Percentiles rank a stretch among this genome's conserved stretches.
These are phyloP conservation scores for Aurantiochytrium sp. DNA, from an alignment of 108 stramenopile species.

Conservation along the genomic window DNA sequence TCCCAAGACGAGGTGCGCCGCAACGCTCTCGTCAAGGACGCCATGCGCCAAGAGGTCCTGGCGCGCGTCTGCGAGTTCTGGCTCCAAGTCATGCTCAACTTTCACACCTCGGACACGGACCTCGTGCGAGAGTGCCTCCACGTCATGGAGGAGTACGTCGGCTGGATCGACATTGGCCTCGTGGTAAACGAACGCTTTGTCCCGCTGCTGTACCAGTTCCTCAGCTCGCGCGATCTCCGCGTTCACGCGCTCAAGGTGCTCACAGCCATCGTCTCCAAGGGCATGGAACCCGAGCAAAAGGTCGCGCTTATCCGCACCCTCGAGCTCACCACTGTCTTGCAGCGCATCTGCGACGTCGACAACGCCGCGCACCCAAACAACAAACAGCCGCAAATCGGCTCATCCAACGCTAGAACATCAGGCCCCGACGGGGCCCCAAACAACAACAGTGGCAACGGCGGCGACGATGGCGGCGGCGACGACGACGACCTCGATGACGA, in stretches of 20 bases:
- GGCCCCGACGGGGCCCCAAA: too few relatives aligned
- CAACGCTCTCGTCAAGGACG: background rate
- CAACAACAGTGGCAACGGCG: background rate
- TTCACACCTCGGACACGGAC: background rate
- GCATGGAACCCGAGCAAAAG: background rate
- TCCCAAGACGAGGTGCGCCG: background rate
- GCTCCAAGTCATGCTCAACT: slow-evolving; percentile 12
- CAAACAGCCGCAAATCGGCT: background rate
- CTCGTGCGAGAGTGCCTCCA: background rate
- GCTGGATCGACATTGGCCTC: slow-evolving; percentile 25
- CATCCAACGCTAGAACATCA: background rate
- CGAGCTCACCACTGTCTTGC: background rate
- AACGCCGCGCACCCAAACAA: background rate
- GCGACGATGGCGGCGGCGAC: background rate
- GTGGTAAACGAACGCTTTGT: slow-evolving; percentile 1
- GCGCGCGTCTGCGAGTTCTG: background rate
- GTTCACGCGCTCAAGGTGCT: background rate
- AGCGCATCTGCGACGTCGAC: background rate
- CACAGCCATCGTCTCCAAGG: background rate
- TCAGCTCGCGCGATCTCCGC: background rate
- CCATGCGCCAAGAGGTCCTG: background rate
- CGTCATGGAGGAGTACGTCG: background rate
- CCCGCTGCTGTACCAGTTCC: background rate
- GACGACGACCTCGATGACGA: background rate
- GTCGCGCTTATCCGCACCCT: background rate